Base-by-base conservation (phyloP, 1,284 basidiomycete genomes). In the Boletellus dicymbophilus region DNA sequence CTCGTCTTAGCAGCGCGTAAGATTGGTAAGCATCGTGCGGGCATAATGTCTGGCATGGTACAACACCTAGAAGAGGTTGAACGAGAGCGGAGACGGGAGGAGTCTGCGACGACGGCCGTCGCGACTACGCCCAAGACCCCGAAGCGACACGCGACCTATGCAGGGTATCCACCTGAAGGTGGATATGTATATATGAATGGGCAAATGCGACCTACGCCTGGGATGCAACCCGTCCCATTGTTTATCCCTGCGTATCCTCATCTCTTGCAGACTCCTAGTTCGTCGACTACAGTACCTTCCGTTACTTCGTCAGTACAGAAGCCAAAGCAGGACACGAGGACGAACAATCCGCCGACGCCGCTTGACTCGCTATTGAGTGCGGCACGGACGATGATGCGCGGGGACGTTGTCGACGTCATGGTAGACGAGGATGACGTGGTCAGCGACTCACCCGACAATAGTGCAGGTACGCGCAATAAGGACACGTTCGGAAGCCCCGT, bases 361-460 rank as follows among this genome's bases (percentile, higher is more conserved):
- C 60, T 77, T 27, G 76, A 81, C 50, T 83, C 81, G 1, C 66
- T 87, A 26, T 60, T 88, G 23, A 83, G 74, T 56, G 84, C 84
- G 6, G 85, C 84, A 12, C 72, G 81, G 34, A 74, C 74, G 38
- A 82, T 84, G 75, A 78, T 81, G 69, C 75, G 72, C 34, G 68
- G 71, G 39, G 63, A 69, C 34, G 51, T 61, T 20, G 47, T 11
- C 18, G 65, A 64, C 6, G 57, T 46, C 13, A 58, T 66, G 36
- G 64, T 62, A 28, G 55, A 58, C 18, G 51, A 55, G 36, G 62
- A 61, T 34, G 45, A 58, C 23, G 25, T 64, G 0, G 31, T 64
- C 0, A 51, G 56, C 10, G 54, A 59, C 8, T 61, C 62, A 12
- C 52, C 53, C 15, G 36, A 22, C 9, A 18, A 28, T 25, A 26